These are phyloP conservation scores for Nemania abortiva DNA, from an alignment of 2,329 filamentous ascomycete species.

Conservation along the genomic window DNA sequence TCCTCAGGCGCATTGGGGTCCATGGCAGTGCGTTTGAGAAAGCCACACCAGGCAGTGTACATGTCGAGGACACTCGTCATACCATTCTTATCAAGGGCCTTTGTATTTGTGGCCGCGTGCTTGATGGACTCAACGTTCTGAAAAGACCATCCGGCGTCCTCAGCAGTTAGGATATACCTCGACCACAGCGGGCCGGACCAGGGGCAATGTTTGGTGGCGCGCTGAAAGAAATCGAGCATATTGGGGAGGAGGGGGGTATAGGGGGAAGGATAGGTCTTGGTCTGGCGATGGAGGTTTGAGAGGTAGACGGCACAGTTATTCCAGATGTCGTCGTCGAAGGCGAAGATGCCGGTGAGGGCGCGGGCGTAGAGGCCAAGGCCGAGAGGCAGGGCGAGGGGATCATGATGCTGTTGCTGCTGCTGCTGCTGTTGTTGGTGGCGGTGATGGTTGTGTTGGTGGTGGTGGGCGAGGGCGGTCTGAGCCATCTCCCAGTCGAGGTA, in stretches of 20 bases:
- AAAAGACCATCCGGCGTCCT: conserved; percentile 81
- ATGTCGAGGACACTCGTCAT: conserved; percentile 91
- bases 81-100: conserved; percentile 84
- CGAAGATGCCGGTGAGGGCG: conserved; percentile 76
- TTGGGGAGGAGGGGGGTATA: conserved; percentile 58
- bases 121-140: conserved; percentile 89
- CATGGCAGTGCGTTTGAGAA: conserved; percentile 87
- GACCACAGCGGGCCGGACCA: conserved; percentile 95
- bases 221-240: conserved; percentile 78
- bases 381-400: conserved; percentile 60
- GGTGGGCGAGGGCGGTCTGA: conserved; percentile 63
- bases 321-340: conserved; percentile 82
- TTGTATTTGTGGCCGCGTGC: conserved; percentile 88
- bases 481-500: conserved; percentile 90
- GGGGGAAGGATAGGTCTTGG: conserved; percentile 53
- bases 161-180: conserved; percentile 85
- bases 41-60: conserved; percentile 94
- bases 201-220: conserved; percentile 90
- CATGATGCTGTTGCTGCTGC: conserved; percentile 37
- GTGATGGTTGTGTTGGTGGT: background rate
- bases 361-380: conserved; percentile 80
- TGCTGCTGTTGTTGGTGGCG: conserved; percentile 12
- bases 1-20: conserved; percentile 79
- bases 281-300: conserved; percentile 62
- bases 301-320: conserved; percentile 85